Evolutionary conservation across 352 stramenopile genomes (phyloP).

Genomic region (Albugo candida): DNA sequence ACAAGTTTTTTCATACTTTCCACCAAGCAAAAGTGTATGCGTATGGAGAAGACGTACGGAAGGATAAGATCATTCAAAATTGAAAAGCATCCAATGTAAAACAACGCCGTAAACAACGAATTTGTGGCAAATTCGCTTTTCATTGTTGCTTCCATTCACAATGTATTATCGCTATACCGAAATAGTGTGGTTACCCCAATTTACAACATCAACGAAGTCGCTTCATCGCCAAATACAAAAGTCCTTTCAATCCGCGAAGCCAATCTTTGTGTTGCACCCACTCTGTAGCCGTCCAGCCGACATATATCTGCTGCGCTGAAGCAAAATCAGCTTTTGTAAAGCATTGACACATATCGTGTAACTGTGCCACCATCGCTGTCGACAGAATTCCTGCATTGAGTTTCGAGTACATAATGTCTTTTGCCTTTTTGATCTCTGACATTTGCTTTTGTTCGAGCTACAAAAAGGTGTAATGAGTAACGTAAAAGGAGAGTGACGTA

Average conservation of each 20-base stretch:
- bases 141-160: no score
- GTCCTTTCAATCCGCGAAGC: constrained; percentile 92
- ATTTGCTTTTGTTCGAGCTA: constrained; percentile 79
- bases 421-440: constrained; percentile 65
- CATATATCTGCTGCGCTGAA: constrained; percentile 70
- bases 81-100: no score
- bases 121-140: no score
- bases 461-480: constrained; percentile 5
- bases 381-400: constrained; percentile 63
- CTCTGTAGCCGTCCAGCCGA: constrained; percentile 80
- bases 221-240: constrained; percentile 89
- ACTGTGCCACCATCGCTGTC: constrained; percentile 35
- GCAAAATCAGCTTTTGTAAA: constrained; percentile 66
- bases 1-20: no score
- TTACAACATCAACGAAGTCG: constrained; percentile 51
- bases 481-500: background rate
- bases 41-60: no score
- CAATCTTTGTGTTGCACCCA: constrained; percentile 96
- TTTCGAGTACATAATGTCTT: constrained; percentile 77
- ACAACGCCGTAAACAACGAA: no score
- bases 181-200: no score
- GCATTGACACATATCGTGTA: constrained; percentile 65
- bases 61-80: no score
- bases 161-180: no score
- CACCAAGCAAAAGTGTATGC: no score